Evolutionary conservation across 345 rosid genomes (phyloP).

Genomic region (Populus euphratica): DNA sequence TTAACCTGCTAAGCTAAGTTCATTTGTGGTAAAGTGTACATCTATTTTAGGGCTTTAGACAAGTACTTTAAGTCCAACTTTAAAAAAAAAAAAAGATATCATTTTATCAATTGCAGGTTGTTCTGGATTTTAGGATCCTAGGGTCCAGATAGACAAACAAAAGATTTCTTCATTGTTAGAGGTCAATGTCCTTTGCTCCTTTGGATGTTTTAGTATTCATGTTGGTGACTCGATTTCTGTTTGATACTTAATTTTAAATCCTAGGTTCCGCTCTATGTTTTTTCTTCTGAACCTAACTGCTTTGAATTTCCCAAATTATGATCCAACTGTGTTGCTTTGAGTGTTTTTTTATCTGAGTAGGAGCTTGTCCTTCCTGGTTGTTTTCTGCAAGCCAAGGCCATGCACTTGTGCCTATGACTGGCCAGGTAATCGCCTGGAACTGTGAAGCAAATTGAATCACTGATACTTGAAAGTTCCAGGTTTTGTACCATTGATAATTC

Average conservation of each 20-base stretch:
- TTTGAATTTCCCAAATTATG: constrained; percentile 3
- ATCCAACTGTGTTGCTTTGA: background rate
- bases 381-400: constrained; percentile 87
- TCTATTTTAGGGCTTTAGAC: too few species aligned
- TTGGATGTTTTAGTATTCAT: constrained; percentile 85
- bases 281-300: background rate
- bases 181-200: constrained; percentile 41
- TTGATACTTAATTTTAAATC: background rate
- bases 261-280: background rate
- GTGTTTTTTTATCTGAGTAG: constrained; percentile 28
- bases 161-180: too few species aligned
- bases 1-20: too few species aligned
- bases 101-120: too few species aligned
- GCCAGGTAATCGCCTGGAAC: constrained; percentile 47
- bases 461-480: background rate
- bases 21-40: too few species aligned
- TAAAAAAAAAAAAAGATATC: too few species aligned
- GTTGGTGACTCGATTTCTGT: constrained; percentile 53
- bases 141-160: too few species aligned
- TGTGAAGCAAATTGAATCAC: background rate
- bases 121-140: too few species aligned
- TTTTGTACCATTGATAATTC: background rate
- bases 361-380: constrained; percentile 98
- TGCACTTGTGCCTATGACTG: constrained; percentile 99
- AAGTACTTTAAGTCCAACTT: too few species aligned